Conservation (phyloP, 495 filamentous ascomycete genomes). For the Aspergillus baeticus region DNA sequence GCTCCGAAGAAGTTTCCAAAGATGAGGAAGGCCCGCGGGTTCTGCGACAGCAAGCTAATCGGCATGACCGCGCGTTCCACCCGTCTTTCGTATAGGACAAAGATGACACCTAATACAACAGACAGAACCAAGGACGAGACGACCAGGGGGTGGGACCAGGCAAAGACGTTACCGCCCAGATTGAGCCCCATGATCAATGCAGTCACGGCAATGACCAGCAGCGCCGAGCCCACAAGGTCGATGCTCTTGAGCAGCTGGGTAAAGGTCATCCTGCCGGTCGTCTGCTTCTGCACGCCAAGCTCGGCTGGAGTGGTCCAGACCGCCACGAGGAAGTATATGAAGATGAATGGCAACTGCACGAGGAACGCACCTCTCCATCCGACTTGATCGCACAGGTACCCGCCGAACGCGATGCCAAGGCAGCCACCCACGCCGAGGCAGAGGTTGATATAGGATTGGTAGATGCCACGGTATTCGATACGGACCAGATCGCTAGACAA, state of each 20-base stretch:
- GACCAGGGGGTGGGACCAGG: slow-evolving; percentile 72
- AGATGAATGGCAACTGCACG: slow-evolving; percentile 65
- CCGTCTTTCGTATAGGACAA: slow-evolving; percentile 60
- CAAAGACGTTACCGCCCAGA: slow-evolving; percentile 72
- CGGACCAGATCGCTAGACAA: slow-evolving; percentile 73
- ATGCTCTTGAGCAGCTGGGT: slow-evolving; percentile 61
- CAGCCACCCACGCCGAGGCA: slow-evolving; percentile 62
- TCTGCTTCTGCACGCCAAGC: slow-evolving; percentile 54
- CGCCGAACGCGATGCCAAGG: slow-evolving; percentile 69
- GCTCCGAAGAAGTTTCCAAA: slow-evolving; percentile 67
- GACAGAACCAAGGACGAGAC: slow-evolving; percentile 60
- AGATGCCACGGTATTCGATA: slow-evolving; percentile 70
- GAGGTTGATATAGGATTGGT: slow-evolving; percentile 76
- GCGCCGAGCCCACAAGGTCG: slow-evolving; percentile 64
- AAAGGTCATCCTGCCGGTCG: slow-evolving; percentile 45
- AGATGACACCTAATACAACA: slow-evolving; percentile 51
- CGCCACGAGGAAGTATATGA: slow-evolving; percentile 58
- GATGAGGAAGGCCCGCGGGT: slow-evolving; percentile 65
- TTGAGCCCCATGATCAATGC: slow-evolving; percentile 72
- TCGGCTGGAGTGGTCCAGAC: slow-evolving; percentile 56
- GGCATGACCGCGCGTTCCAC: slow-evolving; percentile 72
- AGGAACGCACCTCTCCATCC: slow-evolving; percentile 73
- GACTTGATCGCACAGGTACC: slow-evolving; percentile 67
- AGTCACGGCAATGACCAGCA: slow-evolving; percentile 63
- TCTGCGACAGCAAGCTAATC: slow-evolving; percentile 54